Evolutionary conservation across 768 basidiomycete genomes (phyloP).

Genomic region (Termitomyces sp.): DNA sequence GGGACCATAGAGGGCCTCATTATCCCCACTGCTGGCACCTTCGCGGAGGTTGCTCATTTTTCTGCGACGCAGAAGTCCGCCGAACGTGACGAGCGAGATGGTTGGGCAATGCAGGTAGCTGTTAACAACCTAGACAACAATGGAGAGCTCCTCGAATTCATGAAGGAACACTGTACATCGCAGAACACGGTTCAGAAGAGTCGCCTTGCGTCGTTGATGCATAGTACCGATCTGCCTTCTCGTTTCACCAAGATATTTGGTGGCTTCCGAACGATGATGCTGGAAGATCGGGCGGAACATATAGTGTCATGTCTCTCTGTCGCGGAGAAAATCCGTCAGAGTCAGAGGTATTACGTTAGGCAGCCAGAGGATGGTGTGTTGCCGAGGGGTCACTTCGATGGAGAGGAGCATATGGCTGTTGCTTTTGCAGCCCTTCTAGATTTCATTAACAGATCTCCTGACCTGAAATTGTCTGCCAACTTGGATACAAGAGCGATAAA

Average conservation of each 20-base stretch:
- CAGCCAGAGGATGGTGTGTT: background rate
- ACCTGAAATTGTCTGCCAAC: background rate
- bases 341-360: background rate
- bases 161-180: background rate
- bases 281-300: background rate
- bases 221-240: background rate
- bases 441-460: background rate
- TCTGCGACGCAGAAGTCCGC: background rate
- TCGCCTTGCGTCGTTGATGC: background rate
- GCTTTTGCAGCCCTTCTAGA: background rate
- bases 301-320: background rate
- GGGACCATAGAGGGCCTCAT: background rate
- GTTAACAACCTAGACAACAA: background rate
- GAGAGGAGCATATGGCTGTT: background rate
- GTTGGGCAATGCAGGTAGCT: background rate
- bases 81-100: background rate
- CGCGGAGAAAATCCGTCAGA: background rate
- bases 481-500: background rate
- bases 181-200: background rate
- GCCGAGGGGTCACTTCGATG: background rate
- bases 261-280: background rate
- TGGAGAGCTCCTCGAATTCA: background rate
- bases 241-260: background rate
- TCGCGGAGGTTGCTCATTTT: background rate
- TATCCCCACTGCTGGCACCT: background rate